These are phyloP conservation scores for Albizia julibrissin DNA, from an alignment of 306 rosid species.

Conservation along the genomic window DNA sequence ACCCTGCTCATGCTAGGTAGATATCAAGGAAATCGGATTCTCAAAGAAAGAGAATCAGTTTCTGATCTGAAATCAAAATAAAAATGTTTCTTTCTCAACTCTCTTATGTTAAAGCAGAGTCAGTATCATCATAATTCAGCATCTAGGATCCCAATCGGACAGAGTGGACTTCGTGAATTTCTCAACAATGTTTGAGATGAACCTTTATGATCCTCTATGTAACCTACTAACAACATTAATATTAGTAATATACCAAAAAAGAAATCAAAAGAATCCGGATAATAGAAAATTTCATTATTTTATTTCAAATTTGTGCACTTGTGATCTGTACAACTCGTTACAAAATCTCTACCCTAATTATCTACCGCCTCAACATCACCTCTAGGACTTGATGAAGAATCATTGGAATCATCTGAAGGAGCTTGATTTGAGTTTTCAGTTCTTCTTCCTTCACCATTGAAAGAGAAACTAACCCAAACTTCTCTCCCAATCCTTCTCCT, in stretches of 20 bases:
- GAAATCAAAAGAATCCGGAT: neutral
- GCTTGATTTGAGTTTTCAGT: constrained; percentile 38
- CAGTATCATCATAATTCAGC: constrained; percentile 23
- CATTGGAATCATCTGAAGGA: constrained; percentile 39
- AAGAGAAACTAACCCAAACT: constrained; percentile 67
- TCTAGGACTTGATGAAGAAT: constrained; percentile 26
- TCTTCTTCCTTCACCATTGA: constrained; percentile 40
- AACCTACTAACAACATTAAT: neutral
- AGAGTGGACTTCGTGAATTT: constrained; percentile 7
- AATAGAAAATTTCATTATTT: neutral
- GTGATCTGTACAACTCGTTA: constrained; percentile 6
- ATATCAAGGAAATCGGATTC: constrained; percentile 70
- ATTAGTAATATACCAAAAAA: neutral
- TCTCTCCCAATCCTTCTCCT: constrained; percentile 44
- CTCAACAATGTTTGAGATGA: neutral
- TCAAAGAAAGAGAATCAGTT: constrained; percentile 35
- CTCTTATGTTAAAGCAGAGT: neutral
- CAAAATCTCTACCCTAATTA: constrained; percentile 17
- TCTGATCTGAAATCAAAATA: constrained; percentile 20
- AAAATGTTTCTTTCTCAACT: neutral
- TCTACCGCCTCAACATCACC: constrained; percentile 27
- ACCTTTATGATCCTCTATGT: neutral
- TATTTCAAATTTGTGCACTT: constrained; percentile 31
- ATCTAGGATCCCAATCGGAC: constrained; percentile 21
- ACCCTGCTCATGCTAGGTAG: constrained; percentile 77